Conservation (phyloP, 1,139 yeast genomes). For the Suhomyces yuchorum region DNA sequence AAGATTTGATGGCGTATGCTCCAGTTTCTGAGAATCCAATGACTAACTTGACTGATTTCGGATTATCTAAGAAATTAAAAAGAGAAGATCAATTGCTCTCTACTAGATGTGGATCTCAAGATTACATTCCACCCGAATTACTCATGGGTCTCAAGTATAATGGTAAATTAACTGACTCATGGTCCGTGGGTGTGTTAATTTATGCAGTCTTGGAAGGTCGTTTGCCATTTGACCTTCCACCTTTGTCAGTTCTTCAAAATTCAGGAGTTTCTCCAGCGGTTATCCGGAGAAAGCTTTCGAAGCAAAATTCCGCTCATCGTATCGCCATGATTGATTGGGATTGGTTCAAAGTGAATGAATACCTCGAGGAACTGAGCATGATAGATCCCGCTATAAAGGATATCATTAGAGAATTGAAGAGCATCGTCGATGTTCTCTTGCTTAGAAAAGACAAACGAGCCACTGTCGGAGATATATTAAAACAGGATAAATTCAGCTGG, state of each 20-base stretch:
- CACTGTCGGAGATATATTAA: slow-evolving; percentile 12
- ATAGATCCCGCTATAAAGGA: slow-evolving; percentile 21
- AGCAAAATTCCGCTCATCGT: slow-evolving; percentile 76
- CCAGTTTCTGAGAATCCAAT: slow-evolving; percentile 34
- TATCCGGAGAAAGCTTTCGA: slow-evolving; percentile 50
- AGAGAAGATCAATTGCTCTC: slow-evolving; percentile 62
- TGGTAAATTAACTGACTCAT: slow-evolving; percentile 85
- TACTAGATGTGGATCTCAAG: slow-evolving; percentile 94
- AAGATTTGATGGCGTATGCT: slow-evolving; percentile 25
- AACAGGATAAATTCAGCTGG: slow-evolving; percentile 24
- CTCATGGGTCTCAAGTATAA: slow-evolving; percentile 88
- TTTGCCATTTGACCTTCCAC: slow-evolving; percentile 78
- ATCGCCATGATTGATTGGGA: slow-evolving; percentile 93
- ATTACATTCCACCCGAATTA: slow-evolving; percentile 91
- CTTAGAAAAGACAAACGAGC: slow-evolving; percentile 43
- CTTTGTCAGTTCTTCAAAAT: slow-evolving; percentile 39
- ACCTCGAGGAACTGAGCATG: slow-evolving; percentile 19
- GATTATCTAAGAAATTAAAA: slow-evolving; percentile 71
- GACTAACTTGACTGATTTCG: slow-evolving; percentile 81
- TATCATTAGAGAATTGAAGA: slow-evolving; percentile 31
- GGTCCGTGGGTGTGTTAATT: slow-evolving; percentile 92
- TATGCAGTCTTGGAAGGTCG: slow-evolving; percentile 82
- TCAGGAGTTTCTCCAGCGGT: slow-evolving; percentile 48
- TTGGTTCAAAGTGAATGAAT: slow-evolving; percentile 54
- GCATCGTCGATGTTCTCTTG: slow-evolving; percentile 36